Percentiles rank a stretch among this genome's conserved stretches.
Evolutionary conservation across 169 alveolate genomes (phyloP).

Genomic region (Plasmodium billcollinsi): DNA sequence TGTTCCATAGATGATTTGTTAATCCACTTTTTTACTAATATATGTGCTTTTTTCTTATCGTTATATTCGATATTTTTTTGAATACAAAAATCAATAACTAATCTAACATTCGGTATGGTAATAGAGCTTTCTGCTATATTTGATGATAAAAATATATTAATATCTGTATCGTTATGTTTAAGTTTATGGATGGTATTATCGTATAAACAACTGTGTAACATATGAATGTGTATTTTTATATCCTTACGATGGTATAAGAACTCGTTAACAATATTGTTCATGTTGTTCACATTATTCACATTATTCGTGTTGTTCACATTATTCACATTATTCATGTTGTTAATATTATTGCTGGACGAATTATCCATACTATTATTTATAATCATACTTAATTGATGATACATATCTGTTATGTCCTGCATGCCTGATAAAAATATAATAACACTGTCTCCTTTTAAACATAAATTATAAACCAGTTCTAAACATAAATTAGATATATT

Average conservation of each 20-base stretch:
- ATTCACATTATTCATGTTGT: no score
- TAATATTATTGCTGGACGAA: neutral
- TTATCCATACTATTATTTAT: constrained; percentile 6
- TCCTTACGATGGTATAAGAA: no score
- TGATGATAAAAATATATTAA: constrained; percentile 22
- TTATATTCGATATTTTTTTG: constrained; percentile 50
- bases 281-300: no score
- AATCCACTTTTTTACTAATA: constrained; percentile 33
- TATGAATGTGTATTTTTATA: constrained; percentile 11
- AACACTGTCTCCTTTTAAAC: constrained; percentile 50
- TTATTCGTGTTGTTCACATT: no score
- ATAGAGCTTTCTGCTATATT: constrained; percentile 59
- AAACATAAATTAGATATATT: constrained; percentile 30
- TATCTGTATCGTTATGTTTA: constrained; percentile 17
- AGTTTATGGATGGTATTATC: constrained; percentile 23
- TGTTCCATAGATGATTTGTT: constrained; percentile 66
- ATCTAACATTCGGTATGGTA: constrained; percentile 51
- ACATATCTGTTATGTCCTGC: constrained; percentile 58
- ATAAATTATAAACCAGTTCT: constrained; percentile 36
- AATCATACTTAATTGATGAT: constrained; percentile 32
- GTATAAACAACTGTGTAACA: constrained; percentile 47
- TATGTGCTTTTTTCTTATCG: constrained; percentile 29
- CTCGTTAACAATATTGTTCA: no score
- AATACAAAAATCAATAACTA: constrained; percentile 51
- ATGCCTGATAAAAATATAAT: constrained; percentile 48